Base-by-base conservation (phyloP, 805 yeast species). In the Millerago galiae region DNA sequence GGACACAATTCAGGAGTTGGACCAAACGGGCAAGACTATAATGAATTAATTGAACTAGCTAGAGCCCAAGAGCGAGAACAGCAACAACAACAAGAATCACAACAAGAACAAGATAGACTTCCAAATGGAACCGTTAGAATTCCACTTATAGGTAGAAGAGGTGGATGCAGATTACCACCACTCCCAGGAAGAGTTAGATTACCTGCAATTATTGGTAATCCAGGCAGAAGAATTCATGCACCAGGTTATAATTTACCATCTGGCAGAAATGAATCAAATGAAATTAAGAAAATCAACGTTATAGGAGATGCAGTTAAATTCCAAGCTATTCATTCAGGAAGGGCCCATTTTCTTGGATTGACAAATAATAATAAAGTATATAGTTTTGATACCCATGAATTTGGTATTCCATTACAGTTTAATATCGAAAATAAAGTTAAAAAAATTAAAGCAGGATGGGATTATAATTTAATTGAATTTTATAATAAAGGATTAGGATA, bases 371-470 rank as follows among this genome's bases (percentile, higher is more conserved):
- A 74, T 18, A 53, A 63, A 5, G 45, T 83, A 1, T 81, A 42
- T 21, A 32, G 39, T 8, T 42, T 42, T 31, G 45, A 42, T 29
- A 29, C 42, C 8, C 28, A 40, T 26, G 35, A 37, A 13, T 38
- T 25, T 35, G 45, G 45, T 14, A 35, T 42, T n/a, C 42, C 45
- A 12, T 18, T 42, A 27, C 35, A 25, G 26, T 38, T 44, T 18
- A 61, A 63, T 5, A 45, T 50, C 3, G 48, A 52, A 1, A 55
- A 61, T 27, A 65, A 67, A 10, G 67, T 75, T 10, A 43, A 66
- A 24, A 74, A 71, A 48, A 70, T 79, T 9, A 67, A 69, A 11
- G 81, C 86, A 14, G 93, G 91, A 0, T 83, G 91, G 91, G 71
- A 74, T 44, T 58, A 71, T 13, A 73, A 76, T 40, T 74, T 76